Percentiles rank a stretch among this genome's conserved stretches.
Evolutionary conservation across 495 filamentous ascomycete species (phyloP).

Genomic region (Xylaria acuta): DNA sequence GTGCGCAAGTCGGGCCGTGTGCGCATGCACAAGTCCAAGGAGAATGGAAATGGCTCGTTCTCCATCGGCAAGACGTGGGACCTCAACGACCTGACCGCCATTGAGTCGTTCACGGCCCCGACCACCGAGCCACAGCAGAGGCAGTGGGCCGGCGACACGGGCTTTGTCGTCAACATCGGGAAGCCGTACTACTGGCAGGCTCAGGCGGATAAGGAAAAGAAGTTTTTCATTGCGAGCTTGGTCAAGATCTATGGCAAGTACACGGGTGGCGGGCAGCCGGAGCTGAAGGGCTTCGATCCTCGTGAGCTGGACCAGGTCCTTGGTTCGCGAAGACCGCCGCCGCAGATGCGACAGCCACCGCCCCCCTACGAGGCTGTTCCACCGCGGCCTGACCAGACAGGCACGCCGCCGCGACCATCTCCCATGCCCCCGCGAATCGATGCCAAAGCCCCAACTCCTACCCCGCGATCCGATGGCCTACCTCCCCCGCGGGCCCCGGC

Average conservation of each 20-base stretch:
- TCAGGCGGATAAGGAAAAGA: constrained; percentile 89
- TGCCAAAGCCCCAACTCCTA: constrained; percentile 31
- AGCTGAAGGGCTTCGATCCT: constrained; percentile 80
- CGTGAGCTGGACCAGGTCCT: constrained; percentile 75
- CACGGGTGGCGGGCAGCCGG: constrained; percentile 82
- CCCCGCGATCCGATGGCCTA: constrained; percentile 31
- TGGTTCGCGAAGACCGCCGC: constrained; percentile 49
- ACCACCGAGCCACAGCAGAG: constrained; percentile 69
- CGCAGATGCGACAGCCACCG: constrained; percentile 38
- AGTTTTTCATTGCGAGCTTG: constrained; percentile 94
- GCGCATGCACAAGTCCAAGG: constrained; percentile 93
- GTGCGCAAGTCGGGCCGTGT: constrained; percentile 92
- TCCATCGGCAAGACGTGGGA: constrained; percentile 99
- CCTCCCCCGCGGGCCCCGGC: constrained; percentile 32
- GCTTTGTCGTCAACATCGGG: constrained; percentile 86
- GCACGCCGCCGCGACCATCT: constrained; percentile 45
- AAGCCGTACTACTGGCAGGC: constrained; percentile 99
- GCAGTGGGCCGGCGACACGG: constrained; percentile 77
- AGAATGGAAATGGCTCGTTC: constrained; percentile 91
- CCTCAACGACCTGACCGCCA: constrained; percentile 80
- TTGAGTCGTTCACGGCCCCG: constrained; percentile 76
- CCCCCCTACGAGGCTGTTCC: constrained; percentile 39
- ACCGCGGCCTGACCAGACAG: constrained; percentile 32
- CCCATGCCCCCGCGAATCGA: constrained; percentile 45
- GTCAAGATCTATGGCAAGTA: constrained; percentile 97